phyloP scores from a whole-genome alignment of 495 filamentous ascomycete genomes.

The Pseudoneurospora amorphoporcata region DNA sequence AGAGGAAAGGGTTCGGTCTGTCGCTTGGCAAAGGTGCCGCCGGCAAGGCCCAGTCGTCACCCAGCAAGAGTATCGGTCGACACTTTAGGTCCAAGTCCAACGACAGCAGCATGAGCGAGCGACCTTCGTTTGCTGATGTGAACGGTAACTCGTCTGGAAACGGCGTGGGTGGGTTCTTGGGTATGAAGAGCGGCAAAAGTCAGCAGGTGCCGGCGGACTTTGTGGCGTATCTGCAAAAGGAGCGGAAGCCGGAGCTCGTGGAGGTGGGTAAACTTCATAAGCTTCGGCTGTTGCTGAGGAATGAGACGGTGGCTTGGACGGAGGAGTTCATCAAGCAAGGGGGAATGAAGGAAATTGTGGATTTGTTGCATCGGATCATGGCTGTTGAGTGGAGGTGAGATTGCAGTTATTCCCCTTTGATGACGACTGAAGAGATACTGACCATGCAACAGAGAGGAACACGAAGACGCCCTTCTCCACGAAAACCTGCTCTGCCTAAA shows the following conservation, averaged over 20 bases:
- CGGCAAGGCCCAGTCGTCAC: constrained; percentile 29
- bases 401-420: not conserved
- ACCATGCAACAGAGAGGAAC: constrained; percentile 61
- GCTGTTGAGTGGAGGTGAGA: constrained; percentile 90
- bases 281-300: constrained; percentile 76
- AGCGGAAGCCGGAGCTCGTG: constrained; percentile 66
- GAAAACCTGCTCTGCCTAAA: constrained; percentile 91
- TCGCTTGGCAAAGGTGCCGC: constrained; percentile 50
- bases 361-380: constrained; percentile 79
- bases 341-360: constrained; percentile 86
- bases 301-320: constrained; percentile 92
- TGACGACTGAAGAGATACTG: not conserved
- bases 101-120: constrained; percentile 38
- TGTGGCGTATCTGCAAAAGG: constrained; percentile 66
- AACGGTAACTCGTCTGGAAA: not conserved
- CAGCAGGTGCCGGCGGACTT: constrained; percentile 63
- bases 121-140: constrained; percentile 28
- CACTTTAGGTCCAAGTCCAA: constrained; percentile 43
- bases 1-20: constrained; percentile 65
- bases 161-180: not conserved
- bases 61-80: constrained; percentile 41
- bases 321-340: constrained; percentile 80
- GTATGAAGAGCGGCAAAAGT: constrained; percentile 29
- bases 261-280: constrained; percentile 95
- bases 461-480: constrained; percentile 87